Base-by-base conservation (phyloP, 305 asterid genomes). In the Fraxinus dipetala region DNA sequence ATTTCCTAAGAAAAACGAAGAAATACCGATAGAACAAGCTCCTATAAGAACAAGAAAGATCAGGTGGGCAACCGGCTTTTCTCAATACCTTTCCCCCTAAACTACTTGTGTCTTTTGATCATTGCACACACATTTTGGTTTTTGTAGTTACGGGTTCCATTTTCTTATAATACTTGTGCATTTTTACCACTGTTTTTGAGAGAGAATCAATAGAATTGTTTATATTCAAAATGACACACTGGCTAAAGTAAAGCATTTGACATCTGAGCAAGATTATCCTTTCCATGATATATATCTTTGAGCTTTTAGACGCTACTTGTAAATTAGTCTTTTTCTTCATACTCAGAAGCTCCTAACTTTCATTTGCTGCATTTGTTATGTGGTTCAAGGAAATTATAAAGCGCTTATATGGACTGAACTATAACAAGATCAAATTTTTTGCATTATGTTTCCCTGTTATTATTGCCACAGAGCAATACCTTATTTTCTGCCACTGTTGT, bases 401-500 rank as follows among this genome's bases (percentile, higher is more conserved):
- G 70, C 24, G 0, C 43, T 24, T 22, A 36, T 9, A 35, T 18
- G 24, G 14, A 61, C 81, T 20, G 40, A 70, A 14, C 24, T 10
- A 43, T 35, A 67, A 8, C 13, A 56, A 18, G 28, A 56, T 18
- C 67, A 18, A 56, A 0, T 56, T 56, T 18, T 56, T 18, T 18
- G 67, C 67, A 6, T 56, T 51, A 14, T 16, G 61, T 56, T 18
- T 56, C 67, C 67, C 26, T 18, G 28, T 20, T 56, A 18, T 18
- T 20, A 56, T 56, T 18, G 13, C 67, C 67, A 56, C 24, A 18
- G 13, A 48, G 36, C 24, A 82, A 18, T 80, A 92, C 98, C 97
- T 94, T 93, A 79, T 94, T 93, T 84, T 93, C 96, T 69, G 98
- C 92, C 78, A 91, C 88, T 78, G 89, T 86, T 3, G 94, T 92